These are phyloP conservation scores for Xylaria digitata DNA, from an alignment of 2,329 filamentous ascomycete species.

Conservation along the genomic window DNA sequence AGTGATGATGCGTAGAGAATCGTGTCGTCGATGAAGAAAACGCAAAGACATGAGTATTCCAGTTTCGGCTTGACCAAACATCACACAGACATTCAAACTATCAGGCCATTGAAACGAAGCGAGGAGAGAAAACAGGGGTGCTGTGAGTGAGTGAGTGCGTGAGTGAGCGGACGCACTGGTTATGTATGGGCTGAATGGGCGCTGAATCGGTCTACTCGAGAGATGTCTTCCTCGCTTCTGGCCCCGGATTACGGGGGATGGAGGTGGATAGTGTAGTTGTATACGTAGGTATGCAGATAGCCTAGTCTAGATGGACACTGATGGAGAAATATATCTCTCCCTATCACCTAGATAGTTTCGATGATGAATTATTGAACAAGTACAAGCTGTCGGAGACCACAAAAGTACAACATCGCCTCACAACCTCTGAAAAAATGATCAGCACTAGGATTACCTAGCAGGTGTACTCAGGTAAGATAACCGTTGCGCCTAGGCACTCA, in stretches of 20 bases:
- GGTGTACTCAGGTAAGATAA: not conserved
- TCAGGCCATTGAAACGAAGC: conserved; percentile 24
- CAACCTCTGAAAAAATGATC: conserved; percentile 1
- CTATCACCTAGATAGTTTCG: conserved; percentile 6
- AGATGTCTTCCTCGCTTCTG: not conserved
- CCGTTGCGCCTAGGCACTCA: not conserved
- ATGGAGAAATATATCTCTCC: not conserved
- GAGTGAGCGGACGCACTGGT: conserved; percentile 17
- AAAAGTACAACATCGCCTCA: too few relatives aligned
- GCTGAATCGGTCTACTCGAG: not conserved
- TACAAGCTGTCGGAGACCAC: not conserved
- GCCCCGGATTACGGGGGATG: conserved; percentile 20
- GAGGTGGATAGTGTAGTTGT: not conserved
- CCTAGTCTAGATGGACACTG: not conserved
- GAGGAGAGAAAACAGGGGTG: conserved; percentile 19
- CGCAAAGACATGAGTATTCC: not conserved
- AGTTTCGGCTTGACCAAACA: conserved; percentile 11
- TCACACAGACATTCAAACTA: conserved; percentile 8
- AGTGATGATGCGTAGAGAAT: not conserved
- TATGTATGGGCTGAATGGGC: not conserved
- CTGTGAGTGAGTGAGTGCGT: not conserved
- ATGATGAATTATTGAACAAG: conserved; percentile 14
- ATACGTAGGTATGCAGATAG: not conserved
- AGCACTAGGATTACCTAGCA: not conserved
- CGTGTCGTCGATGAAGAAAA: conserved; percentile 7